Base-by-base conservation (phyloP, 75 land plant genomes). In the Chamaecyparis obtusa region DNA sequence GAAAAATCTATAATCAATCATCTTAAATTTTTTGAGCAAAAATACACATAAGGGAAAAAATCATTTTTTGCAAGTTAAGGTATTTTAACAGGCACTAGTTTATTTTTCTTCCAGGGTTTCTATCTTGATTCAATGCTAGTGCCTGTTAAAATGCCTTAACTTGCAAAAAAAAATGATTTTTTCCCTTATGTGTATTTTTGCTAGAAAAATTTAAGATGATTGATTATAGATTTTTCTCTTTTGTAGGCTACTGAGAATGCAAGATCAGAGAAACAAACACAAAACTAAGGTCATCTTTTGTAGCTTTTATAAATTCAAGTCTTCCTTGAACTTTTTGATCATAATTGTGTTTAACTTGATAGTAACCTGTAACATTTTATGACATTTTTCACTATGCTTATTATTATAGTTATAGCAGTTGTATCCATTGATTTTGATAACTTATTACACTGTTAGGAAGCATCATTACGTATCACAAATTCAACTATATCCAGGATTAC, bases 201-300 rank as follows among this genome's bases (percentile, higher is more conserved):
- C 10, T 21, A 9, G 30, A 32, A 57, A 17, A 17, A 3, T 5
- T 57, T 57, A 57, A 57, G 21, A 57, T 19, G 24, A 57, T 57
- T 57, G 13, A 71, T 30, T 30, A 30, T 9, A n/a, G 11, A 27
- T 80, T 80, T 80, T 41, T 9, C 48, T 80, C n/a, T 44, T 44
- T 44, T 80, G 83, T 48, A 80, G 83, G 83, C 83, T 80, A 49
- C 83, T 43, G 83, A 80, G 83, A 80, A 80, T 44, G 83, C 83
- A 80, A 80, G n/a, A 80, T 80, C 39, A 43, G 19, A 80, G 2
- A 80, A 80, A n/a, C 83, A 44, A 27, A 49, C 83, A 80, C 83
- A 80, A 80, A 49, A 27, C n/a, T 80, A 48, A 79, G 44, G 39
- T 44, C 30, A 44, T n/a, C n/a, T 77, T 5, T 39, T 15, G 57